A percentile compares a stretch with the other conserved stretches of the same genome.
phyloP scores from a whole-genome alignment of 140 eudicot species.

The Artemisia princeps region DNA sequence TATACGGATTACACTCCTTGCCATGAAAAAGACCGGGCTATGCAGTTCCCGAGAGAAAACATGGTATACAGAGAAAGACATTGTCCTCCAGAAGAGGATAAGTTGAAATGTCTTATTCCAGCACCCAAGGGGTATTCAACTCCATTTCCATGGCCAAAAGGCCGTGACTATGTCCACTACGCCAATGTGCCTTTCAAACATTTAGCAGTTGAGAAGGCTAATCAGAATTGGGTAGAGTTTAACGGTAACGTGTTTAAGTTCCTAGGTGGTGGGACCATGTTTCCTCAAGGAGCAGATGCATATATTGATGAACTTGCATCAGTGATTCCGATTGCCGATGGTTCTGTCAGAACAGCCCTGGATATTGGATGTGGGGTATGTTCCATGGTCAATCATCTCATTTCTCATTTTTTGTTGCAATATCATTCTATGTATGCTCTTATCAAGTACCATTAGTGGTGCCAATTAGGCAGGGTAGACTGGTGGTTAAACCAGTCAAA shows the following conservation, averaged over 20 bases:
- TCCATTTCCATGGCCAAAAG: constrained; percentile 58
- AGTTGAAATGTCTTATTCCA: constrained; percentile 51
- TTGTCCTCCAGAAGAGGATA: constrained; percentile 48
- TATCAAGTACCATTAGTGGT: no score
- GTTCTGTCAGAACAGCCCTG: constrained; percentile 46
- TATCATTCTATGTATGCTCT: not conserved
- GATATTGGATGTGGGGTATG: constrained; percentile 54
- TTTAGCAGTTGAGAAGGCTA: constrained; percentile 47
- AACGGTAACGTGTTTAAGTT: constrained; percentile 50
- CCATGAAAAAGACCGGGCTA: constrained; percentile 50
- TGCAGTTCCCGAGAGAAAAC: constrained; percentile 49
- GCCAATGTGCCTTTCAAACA: constrained; percentile 48
- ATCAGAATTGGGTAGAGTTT: constrained; percentile 48
- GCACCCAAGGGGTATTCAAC: constrained; percentile 50
- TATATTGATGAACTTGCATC: constrained; percentile 56
- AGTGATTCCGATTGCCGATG: constrained; percentile 45
- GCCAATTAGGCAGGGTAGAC: no score
- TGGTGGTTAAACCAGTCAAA: no score
- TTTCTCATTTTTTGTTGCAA: not conserved
- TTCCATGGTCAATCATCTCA: not conserved
- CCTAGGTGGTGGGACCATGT: constrained; percentile 65
- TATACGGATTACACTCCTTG: constrained; percentile 38
- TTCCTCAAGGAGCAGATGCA: constrained; percentile 60
- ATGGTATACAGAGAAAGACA: constrained; percentile 61
- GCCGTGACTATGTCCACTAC: constrained; percentile 48